Conservation (phyloP, 306 rosid genomes). For the Citrullus mucosospermus region DNA sequence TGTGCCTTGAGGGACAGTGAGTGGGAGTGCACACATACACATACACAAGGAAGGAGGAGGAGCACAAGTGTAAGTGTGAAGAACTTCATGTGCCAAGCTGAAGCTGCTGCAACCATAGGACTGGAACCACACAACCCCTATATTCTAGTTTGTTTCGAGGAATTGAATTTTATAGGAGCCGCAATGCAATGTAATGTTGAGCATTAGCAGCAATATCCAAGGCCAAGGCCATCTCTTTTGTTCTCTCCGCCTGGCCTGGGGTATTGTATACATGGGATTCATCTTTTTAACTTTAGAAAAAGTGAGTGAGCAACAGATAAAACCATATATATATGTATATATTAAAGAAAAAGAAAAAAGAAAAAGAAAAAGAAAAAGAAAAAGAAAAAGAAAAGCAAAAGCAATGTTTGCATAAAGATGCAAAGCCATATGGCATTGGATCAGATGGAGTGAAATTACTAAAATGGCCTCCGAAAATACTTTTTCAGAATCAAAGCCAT, state of each 20-base stretch:
- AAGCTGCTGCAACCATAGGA: too few relatives aligned
- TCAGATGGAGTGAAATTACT: constrained; percentile 12
- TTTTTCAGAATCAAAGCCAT: too few relatives aligned
- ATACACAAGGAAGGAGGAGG: constrained; percentile 14
- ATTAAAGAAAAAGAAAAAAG: constrained; percentile 16
- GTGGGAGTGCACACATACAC: constrained; percentile 23
- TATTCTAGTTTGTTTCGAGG: too few relatives aligned
- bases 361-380: constrained; percentile 14
- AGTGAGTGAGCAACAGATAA: constrained; percentile 2
- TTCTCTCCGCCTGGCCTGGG: not conserved
- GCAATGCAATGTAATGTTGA: too few relatives aligned
- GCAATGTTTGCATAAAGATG: constrained; percentile 39
- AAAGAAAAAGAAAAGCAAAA: constrained; percentile 21
- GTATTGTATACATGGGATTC: too few relatives aligned
- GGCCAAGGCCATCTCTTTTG: not conserved
- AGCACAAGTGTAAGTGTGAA: not conserved
- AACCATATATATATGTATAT: too few relatives aligned
- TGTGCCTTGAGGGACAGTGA: constrained; percentile 39
- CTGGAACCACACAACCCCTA: too few relatives aligned
- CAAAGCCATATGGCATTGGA: constrained; percentile 44
- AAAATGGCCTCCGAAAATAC: not conserved
- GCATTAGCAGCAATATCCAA: not conserved
- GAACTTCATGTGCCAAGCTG: too few relatives aligned
- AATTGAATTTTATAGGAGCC: not conserved
- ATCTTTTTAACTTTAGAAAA: constrained; percentile 42